Evolutionary conservation across 2,329 filamentous ascomycete species (phyloP), one percentile per base, ranked within the genome.

Genomic region (Stemphylium vesicarium): DNA sequence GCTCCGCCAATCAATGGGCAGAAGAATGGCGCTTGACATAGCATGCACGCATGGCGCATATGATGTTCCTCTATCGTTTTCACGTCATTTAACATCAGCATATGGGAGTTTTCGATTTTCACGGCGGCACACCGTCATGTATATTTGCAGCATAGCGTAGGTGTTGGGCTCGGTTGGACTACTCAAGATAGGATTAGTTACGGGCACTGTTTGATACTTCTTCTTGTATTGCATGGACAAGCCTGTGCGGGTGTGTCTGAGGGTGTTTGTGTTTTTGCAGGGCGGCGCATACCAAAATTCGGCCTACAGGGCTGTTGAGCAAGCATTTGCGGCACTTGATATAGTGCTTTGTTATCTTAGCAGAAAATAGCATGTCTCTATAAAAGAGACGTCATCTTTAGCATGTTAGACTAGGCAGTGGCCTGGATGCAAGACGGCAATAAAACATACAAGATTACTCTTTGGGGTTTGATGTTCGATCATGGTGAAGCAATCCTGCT

Each of bases 81-180:
- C 15, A 11, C 51, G 42, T 37, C 43, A 49, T 59, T 33, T 57
- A 61, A 24, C 50, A 56, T 50, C 16, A 37, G 52, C 52, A 61
- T 59, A 57, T 47, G 53, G 66, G 66, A 56, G 62, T 69, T 65
- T 64, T 64, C 48, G 41, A 60, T 62, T 53, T 60, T 50, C 51
- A 55, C 49, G 57, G 62, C 35, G 60, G 62, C 50, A 57, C 42
- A 56, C 46, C 50, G 59, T 51, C 50, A 62, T 51, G 56, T 60
- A 69, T 66, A 60, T 54, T 60, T 60, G 53, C 63, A 60, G 71
- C 70, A 73, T 74, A 74, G 71, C 71, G 67, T 66, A 63, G 71
- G 71, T 68, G 71, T 72, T 73, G 41, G 66, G 58, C 46, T 56
- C 53, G 54, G 56, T 68, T 62, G 61, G 63, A 61, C 59, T 66